phyloP scores from a whole-genome alignment of 2,329 filamentous ascomycete species.

The Penicillium sp. region DNA sequence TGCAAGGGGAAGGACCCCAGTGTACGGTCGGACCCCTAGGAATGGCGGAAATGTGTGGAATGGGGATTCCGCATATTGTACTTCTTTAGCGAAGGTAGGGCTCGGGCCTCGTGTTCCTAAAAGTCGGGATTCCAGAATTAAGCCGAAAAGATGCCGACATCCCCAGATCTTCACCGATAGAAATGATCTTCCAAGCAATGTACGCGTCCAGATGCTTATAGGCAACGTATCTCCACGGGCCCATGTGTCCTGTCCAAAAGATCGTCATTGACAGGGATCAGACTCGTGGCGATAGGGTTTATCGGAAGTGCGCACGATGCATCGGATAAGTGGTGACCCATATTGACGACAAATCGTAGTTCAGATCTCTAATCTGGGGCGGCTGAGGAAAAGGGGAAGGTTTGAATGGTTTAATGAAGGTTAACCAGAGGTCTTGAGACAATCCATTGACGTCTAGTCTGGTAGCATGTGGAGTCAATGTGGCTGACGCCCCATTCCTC shows the following conservation, averaged over 20 bases:
- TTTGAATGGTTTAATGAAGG: neutral
- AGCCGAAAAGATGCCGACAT: neutral
- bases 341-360: neutral
- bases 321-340: constrained; percentile 1
- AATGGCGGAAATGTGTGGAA: constrained; percentile 4
- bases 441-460: neutral
- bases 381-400: neutral
- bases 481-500: neutral
- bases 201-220: neutral
- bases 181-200: neutral
- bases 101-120: constrained; percentile 19
- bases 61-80: neutral
- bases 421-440: neutral
- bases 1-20: neutral
- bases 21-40: neutral
- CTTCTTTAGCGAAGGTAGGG: neutral
- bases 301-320: neutral
- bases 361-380: neutral
- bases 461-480: neutral
- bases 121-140: neutral
- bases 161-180: neutral
- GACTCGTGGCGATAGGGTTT: constrained; percentile 11
- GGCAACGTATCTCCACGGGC: neutral
- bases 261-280: constrained; percentile 5
- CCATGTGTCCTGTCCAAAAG: neutral